Percentiles rank a stretch among this genome's conserved stretches.
Evolutionary conservation across 1,139 yeast species (phyloP).

Genomic region (Blastobotrys arbuscula): DNA sequence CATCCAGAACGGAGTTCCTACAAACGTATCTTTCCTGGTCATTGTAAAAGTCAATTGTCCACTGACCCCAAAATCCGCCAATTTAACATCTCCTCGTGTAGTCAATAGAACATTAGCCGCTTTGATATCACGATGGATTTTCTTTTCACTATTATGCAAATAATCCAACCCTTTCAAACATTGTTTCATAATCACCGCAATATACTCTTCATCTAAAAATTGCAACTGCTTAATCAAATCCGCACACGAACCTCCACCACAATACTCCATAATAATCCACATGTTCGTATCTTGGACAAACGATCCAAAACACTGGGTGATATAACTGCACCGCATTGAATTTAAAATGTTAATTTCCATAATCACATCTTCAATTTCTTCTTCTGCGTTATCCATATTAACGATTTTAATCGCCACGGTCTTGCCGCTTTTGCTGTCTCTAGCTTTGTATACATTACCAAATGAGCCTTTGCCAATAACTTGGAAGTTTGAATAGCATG

Average conservation of each 20-base stretch:
- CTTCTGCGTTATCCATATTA: slow-evolving; percentile 63
- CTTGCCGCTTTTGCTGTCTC: slow-evolving; percentile 32
- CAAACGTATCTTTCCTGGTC: slow-evolving; percentile 76
- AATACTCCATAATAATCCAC: slow-evolving; percentile 90
- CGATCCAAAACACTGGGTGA: slow-evolving; percentile 56
- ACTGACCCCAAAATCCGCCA: slow-evolving; percentile 95
- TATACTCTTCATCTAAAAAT: slow-evolving; percentile 17
- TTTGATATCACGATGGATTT: slow-evolving; percentile 79
- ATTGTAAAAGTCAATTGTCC: slow-evolving; percentile 72
- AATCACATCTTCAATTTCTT: slow-evolving; percentile 60
- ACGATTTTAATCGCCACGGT: slow-evolving; percentile 75
- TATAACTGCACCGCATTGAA: slow-evolving; percentile 54
- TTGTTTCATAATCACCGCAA: slow-evolving; percentile 39
- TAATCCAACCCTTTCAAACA: slow-evolving; percentile 60
- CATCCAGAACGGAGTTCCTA: slow-evolving; percentile 99
- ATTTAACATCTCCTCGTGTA: slow-evolving; percentile 62
- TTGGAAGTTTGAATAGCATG: slow-evolving; percentile 21
- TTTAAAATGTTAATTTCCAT: slow-evolving; percentile 75
- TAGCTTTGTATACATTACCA: slow-evolving; percentile 78
- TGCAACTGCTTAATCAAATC: slow-evolving; percentile 41
- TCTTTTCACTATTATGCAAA: slow-evolving; percentile 59
- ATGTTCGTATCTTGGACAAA: slow-evolving; percentile 56
- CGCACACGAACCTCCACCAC: slow-evolving; percentile 88
- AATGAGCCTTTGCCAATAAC: slow-evolving; percentile 81
- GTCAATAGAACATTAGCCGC: slow-evolving; percentile 72